These are phyloP conservation scores for Cornus suecica DNA, from an alignment of 148 eudicot species.

Conservation along the genomic window DNA sequence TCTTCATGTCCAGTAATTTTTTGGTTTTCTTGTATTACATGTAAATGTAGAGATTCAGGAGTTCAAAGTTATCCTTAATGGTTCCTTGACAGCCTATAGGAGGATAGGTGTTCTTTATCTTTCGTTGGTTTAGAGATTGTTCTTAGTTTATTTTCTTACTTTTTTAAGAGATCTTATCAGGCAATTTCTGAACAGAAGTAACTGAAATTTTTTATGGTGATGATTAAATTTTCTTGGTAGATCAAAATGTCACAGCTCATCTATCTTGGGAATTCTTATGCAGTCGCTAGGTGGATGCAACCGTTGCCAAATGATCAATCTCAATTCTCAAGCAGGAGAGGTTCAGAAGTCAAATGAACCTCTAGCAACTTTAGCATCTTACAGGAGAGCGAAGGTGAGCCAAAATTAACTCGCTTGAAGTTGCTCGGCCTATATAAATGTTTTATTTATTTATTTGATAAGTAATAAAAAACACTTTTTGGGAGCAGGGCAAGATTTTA, in stretches of 20 bases:
- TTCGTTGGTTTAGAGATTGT: background rate
- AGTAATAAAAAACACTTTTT: background rate
- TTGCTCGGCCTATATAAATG: background rate
- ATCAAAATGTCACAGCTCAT: constrained; percentile 3
- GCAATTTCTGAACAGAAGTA: no score
- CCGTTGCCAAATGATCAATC: constrained; percentile 93
- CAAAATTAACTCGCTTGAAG: background rate
- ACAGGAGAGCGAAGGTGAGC: constrained; percentile 76
- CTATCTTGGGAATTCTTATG: constrained; percentile 3
- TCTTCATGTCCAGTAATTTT: background rate
- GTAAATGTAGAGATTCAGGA: background rate
- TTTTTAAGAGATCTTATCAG: background rate
- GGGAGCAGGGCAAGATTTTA: constrained; percentile 72
- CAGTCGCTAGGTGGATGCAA: constrained; percentile 96
- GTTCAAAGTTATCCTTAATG: background rate
- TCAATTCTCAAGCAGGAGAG: constrained; percentile 43
- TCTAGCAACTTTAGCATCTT: constrained; percentile 84
- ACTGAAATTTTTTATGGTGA: background rate
- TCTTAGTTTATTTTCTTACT: background rate
- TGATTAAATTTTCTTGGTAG: background rate
- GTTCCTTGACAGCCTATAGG: background rate
- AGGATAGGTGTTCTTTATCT: background rate
- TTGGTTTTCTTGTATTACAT: background rate
- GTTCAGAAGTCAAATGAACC: constrained; percentile 72
- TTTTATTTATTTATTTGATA: background rate